Evolutionary conservation across 1,284 basidiomycete species (phyloP), one percentile per base, ranked within the genome.

Genomic region (Leccinum subatratum): DNA sequence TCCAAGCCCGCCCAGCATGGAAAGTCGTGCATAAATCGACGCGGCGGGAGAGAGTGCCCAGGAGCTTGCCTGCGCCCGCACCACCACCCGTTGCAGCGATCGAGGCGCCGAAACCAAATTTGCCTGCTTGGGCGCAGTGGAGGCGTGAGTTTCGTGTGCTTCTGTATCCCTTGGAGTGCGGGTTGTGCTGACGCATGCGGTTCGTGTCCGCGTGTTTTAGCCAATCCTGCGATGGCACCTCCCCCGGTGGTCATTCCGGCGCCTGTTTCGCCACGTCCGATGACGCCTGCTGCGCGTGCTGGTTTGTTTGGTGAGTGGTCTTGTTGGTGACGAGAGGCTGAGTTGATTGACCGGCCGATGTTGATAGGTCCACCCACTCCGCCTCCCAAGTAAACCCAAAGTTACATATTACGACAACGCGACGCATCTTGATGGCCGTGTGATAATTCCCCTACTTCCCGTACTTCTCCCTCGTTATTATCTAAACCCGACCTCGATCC

Each of bases 81-180:
- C 77, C 83, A 0, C 67, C 77, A 0, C 80, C 83, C 0, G 72
- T 57, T 28, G 22, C 54, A 16, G 54, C 54, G 22, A 75, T 81
- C 12, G 81, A 81, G 62, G 79, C 82, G 6, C 82, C 83, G 0
- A 78, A 81, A 65, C 81, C 83, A 1, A 81, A 84, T 58, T 30
- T 85, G 57, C 90, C 89, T 34, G 83, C 89, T 0, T 92, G 90
- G 90, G 85, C 89, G 1, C 88, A 91, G 70, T 92, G 90, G 90
- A 82, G 87, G 79, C 85, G 86, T 92, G 68, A 69, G 84, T 80
- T 20, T 77, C 76, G 9, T 39, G 39, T 45, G 16, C 62, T 28
- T 32, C 16, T 57, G 14, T 57, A 51, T 51, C 11, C n/a, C 45
- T 48, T 48, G n/a, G 20, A 51, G 48, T 22, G 48, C 1, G 20